Base-by-base conservation (phyloP, 805 yeast species). In the Pichia occidentalis region DNA sequence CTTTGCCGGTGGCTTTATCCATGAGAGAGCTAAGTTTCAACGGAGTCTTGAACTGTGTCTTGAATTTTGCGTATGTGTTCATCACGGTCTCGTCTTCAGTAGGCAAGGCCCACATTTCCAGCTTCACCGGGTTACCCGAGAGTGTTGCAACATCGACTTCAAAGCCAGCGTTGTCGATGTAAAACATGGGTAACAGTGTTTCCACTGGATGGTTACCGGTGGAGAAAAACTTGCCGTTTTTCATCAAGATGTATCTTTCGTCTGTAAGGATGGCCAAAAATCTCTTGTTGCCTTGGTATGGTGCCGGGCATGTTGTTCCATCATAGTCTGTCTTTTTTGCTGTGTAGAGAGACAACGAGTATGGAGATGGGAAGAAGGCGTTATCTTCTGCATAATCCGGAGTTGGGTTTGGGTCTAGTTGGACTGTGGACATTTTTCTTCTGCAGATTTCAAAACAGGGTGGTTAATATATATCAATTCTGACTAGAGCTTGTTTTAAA, bases 31-130 rank as follows among this genome's bases (percentile, higher is more conserved):
- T 24, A 13, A 40, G 28, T 13, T 24, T 19, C 24, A 32, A 29
- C 7, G 41, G 37, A 21, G 16, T 22, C 17, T 27, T 24, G 7
- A 40, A 24, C n/a, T 37, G 12, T 4, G 23, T 16, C 29, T 32
- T 24, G 16, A 37, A 29, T 12, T 37, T 28, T 7, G 24, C 26
- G 24, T 28, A 32, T 4, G 41, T 40, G 8, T 23, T 24, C 37
- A 40, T 26, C n/a, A 37, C 37, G 8, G 37, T 28, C 9, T 21
- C 20, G 20, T 40, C 43, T 24, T 40, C 44, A 11, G 32, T 32
- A 32, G 44, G 41, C 37, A 40, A 24, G 6, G 44, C 44, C 44
- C 44, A 40, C 34, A 28, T 21, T 37, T 40, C 44, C 11, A 40
- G 23, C 16, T 40, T 40, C 3, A 20, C 44, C 11, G 44, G 34